Percentiles rank a stretch among this genome's conserved stretches.
Evolutionary conservation across 2,329 filamentous ascomycete genomes (phyloP).

Genomic region (Nemania diffusa): DNA sequence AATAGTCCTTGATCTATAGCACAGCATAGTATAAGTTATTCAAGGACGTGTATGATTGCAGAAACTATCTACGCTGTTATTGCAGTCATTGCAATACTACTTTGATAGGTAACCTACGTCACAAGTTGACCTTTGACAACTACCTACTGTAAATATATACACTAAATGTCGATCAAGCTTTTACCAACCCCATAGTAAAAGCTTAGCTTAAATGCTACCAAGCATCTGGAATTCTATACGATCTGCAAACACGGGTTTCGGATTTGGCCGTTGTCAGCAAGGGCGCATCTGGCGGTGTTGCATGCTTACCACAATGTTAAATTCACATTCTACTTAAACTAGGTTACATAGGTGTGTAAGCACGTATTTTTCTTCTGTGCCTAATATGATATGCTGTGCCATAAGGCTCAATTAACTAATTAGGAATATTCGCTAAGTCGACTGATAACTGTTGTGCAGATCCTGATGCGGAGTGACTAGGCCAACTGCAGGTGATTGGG

Average conservation of each 20-base stretch:
- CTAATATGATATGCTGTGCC: neutral
- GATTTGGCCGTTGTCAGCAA: conserved; percentile 5
- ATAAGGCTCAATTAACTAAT: neutral
- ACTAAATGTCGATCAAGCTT: conserved; percentile 16
- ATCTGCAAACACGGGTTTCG: neutral
- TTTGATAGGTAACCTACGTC: too few species aligned
- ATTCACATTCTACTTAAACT: neutral
- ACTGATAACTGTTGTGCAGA: neutral
- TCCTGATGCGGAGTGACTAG: neutral
- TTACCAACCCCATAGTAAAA: conserved; percentile 9
- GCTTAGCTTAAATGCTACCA: conserved; percentile 8
- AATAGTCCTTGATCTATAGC: neutral
- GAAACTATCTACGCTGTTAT: too few species aligned
- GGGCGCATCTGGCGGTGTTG: neutral
- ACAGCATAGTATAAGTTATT: neutral
- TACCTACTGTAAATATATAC: too few species aligned
- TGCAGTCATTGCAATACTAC: too few species aligned
- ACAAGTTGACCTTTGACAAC: too few species aligned
- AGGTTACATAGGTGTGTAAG: neutral
- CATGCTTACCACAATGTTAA: neutral
- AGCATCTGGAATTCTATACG: neutral
- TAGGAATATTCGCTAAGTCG: conserved; percentile 7
- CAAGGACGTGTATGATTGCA: too few species aligned
- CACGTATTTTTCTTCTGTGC: neutral
- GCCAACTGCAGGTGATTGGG: conserved; percentile 6